These are phyloP conservation scores for Phaeosphaeriaceae sp. DNA, from an alignment of 2,329 filamentous ascomycete genomes.

Conservation along the genomic window DNA sequence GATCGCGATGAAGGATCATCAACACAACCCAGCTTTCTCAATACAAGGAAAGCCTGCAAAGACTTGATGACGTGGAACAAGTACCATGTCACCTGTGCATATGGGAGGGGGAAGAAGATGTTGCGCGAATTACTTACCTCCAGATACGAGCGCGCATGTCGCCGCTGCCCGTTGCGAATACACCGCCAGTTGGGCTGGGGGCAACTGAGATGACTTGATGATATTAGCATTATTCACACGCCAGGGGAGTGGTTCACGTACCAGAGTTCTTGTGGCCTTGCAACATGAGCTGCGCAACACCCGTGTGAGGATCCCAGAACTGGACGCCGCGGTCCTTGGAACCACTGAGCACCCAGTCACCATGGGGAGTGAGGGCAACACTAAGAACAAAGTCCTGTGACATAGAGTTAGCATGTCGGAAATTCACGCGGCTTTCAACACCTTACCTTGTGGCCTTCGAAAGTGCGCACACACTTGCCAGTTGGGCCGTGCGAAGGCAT, in stretches of 20 bases:
- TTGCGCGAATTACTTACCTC: slow-evolving; percentile 63
- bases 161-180: slow-evolving; percentile 95
- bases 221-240: slow-evolving; percentile 18
- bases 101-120: neutral
- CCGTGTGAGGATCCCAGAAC: slow-evolving; percentile 96
- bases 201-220: slow-evolving; percentile 87
- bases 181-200: slow-evolving; percentile 83
- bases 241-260: slow-evolving; percentile 46
- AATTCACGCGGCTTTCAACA: neutral
- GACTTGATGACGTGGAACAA: neutral
- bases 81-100: slow-evolving; percentile 1
- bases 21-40: slow-evolving; percentile 5
- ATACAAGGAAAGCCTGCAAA: slow-evolving; percentile 9
- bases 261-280: slow-evolving; percentile 97
- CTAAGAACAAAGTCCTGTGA: slow-evolving; percentile 90
- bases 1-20: neutral
- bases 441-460: slow-evolving; percentile 90
- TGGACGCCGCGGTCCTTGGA: slow-evolving; percentile 97
- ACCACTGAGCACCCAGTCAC: slow-evolving; percentile 93
- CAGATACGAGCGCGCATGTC: slow-evolving; percentile 98
- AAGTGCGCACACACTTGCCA: slow-evolving; percentile 94
- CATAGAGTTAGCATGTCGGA: slow-evolving; percentile 6
- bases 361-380: slow-evolving; percentile 92
- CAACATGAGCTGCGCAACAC: slow-evolving; percentile 95
- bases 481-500: slow-evolving; percentile 75